Base-by-base conservation (phyloP, 768 basidiomycete species). In the Pulveroboletus sp. region DNA sequence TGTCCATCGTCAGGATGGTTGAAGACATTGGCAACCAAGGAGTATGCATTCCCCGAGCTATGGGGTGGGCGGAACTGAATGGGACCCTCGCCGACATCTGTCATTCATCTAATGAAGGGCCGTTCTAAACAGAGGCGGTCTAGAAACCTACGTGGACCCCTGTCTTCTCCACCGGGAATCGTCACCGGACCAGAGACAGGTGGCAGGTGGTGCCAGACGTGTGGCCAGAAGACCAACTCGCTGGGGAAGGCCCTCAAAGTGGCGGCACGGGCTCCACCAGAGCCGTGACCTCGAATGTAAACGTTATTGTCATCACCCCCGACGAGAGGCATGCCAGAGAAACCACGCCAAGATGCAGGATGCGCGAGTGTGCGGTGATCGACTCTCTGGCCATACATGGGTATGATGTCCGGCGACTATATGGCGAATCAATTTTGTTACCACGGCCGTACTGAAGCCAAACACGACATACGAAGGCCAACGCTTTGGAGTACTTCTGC, bases 21-120 rank as follows among this genome's bases (percentile, higher is more conserved):
- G 3, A 43, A 32, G 5, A 54, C 34, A 12, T 51, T 22, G 13
- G 53, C 50, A 17, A 54, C 41, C 49, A 54, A 47, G 31, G 53
- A 51, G 26, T 43, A 35, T 23, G 45, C 16, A 5, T 35, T 38
- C 27, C 53, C 45, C 2, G 37, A 27, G n/a, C 13, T 13, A 31
- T 54, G 41, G 6, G 44, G 24, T 7, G 53, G 45, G 14, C 53
- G 45, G 44, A 54, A 51, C n/a, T 22, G 35, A 4, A 54, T 4
- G 26, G 35, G 49, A 12, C 22, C 12, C 5, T 24, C 35, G 5
- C 41, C 38, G 22, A 41, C 49, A 9, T 35, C 53, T 54, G 29
- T 39, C 10, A 40, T 26, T 17, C 19, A 13, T 8, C 4, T 35
- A 27, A 34, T 50, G 0, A 46, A 19, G 14, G 9, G 4, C 12